phyloP scores from a whole-genome alignment of 495 filamentous ascomycete genomes.

The Delitschia confertaspora region DNA sequence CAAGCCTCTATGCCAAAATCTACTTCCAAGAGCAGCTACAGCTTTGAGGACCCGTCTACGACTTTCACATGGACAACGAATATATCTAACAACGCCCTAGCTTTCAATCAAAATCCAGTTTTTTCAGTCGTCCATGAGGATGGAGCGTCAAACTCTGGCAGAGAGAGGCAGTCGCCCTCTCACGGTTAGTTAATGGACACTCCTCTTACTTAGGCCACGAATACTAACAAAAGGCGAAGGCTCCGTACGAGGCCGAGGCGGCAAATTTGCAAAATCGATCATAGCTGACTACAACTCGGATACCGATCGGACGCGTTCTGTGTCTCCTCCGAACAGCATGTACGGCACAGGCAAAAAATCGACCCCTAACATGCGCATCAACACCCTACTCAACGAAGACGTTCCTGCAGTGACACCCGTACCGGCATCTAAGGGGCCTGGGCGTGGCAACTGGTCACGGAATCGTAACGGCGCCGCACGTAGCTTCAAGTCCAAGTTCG shows the following conservation, averaged over 20 bases:
- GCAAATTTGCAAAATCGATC: conserved; percentile 16
- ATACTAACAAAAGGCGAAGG: no score
- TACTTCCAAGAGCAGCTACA: no score
- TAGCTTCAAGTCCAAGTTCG: conserved; percentile 22
- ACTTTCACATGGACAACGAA: no score
- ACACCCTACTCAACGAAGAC: conserved; percentile 37
- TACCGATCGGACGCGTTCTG: conserved; percentile 30
- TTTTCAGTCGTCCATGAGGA: conserved; percentile 27
- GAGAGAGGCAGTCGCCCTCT: conserved; percentile 26
- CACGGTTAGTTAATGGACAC: conserved; percentile 21
- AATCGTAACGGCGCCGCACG: conserved; percentile 18
- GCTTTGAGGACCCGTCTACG: no score
- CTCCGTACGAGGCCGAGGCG: conserved; percentile 17
- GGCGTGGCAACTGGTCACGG: conserved; percentile 38
- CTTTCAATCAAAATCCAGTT: conserved; percentile 29
- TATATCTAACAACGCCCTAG: conserved; percentile 10
- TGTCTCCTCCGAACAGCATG: conserved; percentile 18
- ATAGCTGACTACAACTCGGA: conserved; percentile 26
- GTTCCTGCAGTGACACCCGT: conserved; percentile 20
- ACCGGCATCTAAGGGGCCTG: conserved; percentile 33
- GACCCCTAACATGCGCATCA: conserved; percentile 36
- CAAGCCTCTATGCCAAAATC: no score
- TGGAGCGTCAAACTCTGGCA: conserved; percentile 23
- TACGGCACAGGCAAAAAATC: conserved; percentile 19
- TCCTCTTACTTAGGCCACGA: no score